Percentiles rank a stretch among this genome's conserved stretches.
phyloP scores from a whole-genome alignment of 2,329 filamentous ascomycete genomes.

The Tolypocladium ovalisporum region DNA sequence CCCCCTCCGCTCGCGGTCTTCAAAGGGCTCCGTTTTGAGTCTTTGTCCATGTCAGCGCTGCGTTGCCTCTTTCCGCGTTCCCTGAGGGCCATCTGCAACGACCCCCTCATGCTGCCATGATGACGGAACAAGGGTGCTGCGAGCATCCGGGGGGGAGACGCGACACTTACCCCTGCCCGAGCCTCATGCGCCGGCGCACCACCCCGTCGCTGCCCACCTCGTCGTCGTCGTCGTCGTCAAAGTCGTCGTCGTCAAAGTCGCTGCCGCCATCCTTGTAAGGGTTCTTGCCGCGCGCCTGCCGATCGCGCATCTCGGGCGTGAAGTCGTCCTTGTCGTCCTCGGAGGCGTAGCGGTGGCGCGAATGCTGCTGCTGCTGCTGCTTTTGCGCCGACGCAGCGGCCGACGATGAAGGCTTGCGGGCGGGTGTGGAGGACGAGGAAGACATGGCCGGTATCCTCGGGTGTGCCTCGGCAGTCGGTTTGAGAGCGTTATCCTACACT shows the following conservation, averaged over 20 bases:
- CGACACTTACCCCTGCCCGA: background rate
- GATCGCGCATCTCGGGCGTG: constrained; percentile 42
- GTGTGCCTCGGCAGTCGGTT: background rate
- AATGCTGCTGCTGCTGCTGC: too few species aligned
- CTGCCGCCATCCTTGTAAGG: constrained; percentile 26
- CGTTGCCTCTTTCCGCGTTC: background rate
- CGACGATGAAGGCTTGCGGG: background rate
- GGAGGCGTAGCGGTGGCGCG: background rate
- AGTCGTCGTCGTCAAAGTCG: constrained; percentile 17
- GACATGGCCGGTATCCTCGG: background rate
- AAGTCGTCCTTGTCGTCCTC: constrained; percentile 18
- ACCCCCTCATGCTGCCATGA: background rate
- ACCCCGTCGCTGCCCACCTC: constrained; percentile 3
- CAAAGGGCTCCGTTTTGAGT: constrained; percentile 26
- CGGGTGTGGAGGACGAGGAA: background rate
- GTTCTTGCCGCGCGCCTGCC: constrained; percentile 48
- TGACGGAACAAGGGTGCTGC: background rate
- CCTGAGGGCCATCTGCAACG: too few species aligned
- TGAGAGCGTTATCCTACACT: too few species aligned
- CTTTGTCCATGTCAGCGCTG: background rate
- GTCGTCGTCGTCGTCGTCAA: constrained; percentile 12
- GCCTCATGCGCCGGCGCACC: background rate
- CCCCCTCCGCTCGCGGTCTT: constrained; percentile 30
- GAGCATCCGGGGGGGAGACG: background rate
- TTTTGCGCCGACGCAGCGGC: background rate